These are phyloP conservation scores for Teunomyces panamensis DNA, from an alignment of 805 yeast genomes.

Conservation along the genomic window DNA sequence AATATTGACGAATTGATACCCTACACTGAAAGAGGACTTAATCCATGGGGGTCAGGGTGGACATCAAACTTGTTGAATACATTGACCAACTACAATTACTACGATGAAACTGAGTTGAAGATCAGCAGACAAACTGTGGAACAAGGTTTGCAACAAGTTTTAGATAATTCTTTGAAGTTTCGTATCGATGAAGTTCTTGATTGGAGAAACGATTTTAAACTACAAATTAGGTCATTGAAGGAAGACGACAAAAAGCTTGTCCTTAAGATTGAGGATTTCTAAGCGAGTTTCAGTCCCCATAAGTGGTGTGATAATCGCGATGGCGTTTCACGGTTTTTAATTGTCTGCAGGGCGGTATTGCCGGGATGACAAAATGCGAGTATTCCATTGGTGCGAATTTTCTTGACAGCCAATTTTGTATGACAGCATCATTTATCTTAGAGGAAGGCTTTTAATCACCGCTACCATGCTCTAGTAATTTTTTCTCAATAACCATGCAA, in stretches of 20 bases:
- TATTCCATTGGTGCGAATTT: neutral
- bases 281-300: neutral
- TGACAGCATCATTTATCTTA: neutral
- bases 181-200: slow-evolving; percentile 30
- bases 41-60: slow-evolving; percentile 39
- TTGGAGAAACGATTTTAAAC: slow-evolving; percentile 37
- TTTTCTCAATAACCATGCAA: too few species aligned
- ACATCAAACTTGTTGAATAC: slow-evolving; percentile 28
- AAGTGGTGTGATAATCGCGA: neutral
- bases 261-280: slow-evolving; percentile 38
- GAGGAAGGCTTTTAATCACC: too few species aligned
- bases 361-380: neutral
- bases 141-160: slow-evolving; percentile 29
- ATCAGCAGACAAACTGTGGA: slow-evolving; percentile 29
- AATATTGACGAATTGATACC: slow-evolving; percentile 26
- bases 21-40: slow-evolving; percentile 19
- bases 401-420: neutral
- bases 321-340: neutral
- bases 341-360: neutral
- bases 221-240: slow-evolving; percentile 23
- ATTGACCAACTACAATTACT: slow-evolving; percentile 30
- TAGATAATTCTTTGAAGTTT: slow-evolving; percentile 27
- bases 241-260: slow-evolving; percentile 32
- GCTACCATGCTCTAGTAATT: too few species aligned
- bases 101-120: slow-evolving; percentile 28